Evolutionary conservation across 2,329 filamentous ascomycete genomes (phyloP), one percentile per base, ranked within the genome.

Genomic region (Ophiostoma perfectum): DNA sequence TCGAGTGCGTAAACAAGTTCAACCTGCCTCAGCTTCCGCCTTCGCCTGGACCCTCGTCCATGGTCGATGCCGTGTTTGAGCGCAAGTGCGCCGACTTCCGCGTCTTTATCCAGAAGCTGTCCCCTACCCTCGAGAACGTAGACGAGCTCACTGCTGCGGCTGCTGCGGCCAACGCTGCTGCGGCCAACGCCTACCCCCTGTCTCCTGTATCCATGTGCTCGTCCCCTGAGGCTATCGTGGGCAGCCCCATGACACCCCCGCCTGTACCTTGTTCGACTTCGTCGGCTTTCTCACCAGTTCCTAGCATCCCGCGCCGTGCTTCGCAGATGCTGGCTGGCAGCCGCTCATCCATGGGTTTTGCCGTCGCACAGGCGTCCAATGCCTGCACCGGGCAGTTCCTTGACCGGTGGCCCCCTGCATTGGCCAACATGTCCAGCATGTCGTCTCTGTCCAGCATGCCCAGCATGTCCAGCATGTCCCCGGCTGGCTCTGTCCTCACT

Each of bases 1-100:
- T 92, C 62, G 92, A 97, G 71, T 90, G 97, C 72, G 91, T 98
- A 67, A 81, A 97, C 72, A 91, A 91, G 78, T 90, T 93, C 75
- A 93, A 90, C 14, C 91, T 92, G 11, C 82, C 84, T 0, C 82
- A 84, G 64, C 81, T 85, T 6, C 83, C 85, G 7, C 81, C 85
- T 2, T 84, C 84, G 58, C 78, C 78, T 27, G 73, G 77, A 16
- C 71, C 71, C 66, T 64, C 68, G 44, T 18, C 36, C 18, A 38
- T 36, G 8, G 68, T 68, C 68, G 69, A 62, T 66, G 70, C 69
- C 42, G 78, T 78, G n/a, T 77, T 80, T 42, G 78, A 83, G 65
- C 79, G 80, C 64, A 82, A 84, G 73, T 81, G 80, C 67, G 76
- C 79, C 65, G 81, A 86, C 70, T 89, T 87, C 83, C 86, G 85